Percentiles rank a stretch among this genome's conserved stretches.
Conservation (phyloP, 805 yeast genomes). For the Lipomyces orientalis region DNA sequence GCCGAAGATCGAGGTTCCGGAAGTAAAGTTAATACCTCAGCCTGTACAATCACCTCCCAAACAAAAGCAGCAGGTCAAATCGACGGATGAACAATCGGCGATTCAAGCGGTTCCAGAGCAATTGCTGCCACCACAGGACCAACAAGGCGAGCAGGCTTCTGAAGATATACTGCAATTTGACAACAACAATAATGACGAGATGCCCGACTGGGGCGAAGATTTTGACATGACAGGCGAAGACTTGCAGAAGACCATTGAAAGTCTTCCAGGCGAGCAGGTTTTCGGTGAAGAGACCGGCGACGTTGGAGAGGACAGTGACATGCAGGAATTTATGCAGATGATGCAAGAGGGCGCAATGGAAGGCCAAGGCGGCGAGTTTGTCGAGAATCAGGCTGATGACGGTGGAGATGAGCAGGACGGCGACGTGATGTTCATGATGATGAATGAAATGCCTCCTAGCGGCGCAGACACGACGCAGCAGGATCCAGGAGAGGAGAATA, state of each 20-base stretch:
- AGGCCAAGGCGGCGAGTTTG: not conserved
- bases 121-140: constrained; percentile 3
- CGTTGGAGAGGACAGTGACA: constrained; percentile 11
- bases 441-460: not conserved
- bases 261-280: not conserved
- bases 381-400: not conserved
- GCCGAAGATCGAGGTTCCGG: constrained; percentile 8
- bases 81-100: not conserved
- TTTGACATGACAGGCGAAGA: constrained; percentile 5
- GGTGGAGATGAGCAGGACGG: not conserved
- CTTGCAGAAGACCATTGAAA: not conserved
- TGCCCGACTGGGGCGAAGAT: constrained; percentile 2
- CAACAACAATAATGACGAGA: not conserved
- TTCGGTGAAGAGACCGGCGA: not conserved
- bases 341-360: constrained; percentile 7
- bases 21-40: not conserved
- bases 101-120: not conserved
- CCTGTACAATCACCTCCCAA: not conserved
- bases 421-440: constrained; percentile 6
- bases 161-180: not conserved
- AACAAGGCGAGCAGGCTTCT: not conserved
- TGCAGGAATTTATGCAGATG: constrained; percentile 30
- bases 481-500: not conserved
- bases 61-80: not conserved
- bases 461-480: not conserved